These are phyloP conservation scores for Ganoderma leucocontextum DNA, from an alignment of 1,284 basidiomycete species.

Conservation along the genomic window DNA sequence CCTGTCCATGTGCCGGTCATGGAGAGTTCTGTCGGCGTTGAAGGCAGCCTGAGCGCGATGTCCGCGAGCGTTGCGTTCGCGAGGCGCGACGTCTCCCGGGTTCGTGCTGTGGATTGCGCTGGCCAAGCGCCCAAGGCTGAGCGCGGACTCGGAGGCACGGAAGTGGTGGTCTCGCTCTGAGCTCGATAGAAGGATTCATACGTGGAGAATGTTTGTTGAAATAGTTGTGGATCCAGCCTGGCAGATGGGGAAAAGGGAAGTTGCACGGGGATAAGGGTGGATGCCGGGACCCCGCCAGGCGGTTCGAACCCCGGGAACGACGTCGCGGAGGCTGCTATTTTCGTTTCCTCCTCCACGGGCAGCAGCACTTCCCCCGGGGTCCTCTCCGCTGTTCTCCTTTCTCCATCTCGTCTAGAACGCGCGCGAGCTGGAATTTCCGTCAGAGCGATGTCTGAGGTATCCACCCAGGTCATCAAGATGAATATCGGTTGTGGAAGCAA, in stretches of 20 bases:
- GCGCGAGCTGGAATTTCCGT: background rate
- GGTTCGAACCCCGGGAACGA: background rate
- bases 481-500: background rate
- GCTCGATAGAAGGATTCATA: constrained; percentile 7
- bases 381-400: background rate
- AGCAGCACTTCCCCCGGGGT: background rate
- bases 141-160: background rate
- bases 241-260: background rate
- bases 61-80: background rate
- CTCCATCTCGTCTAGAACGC: background rate
- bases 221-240: background rate
- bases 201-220: background rate
- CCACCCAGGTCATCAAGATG: background rate
- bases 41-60: background rate
- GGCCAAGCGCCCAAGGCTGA: background rate
- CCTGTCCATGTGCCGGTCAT: background rate
- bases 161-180: background rate
- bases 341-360: background rate
- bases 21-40: background rate
- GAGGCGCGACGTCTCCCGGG: background rate
- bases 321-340: background rate
- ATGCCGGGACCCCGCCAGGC: background rate
- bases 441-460: background rate
- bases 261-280: background rate
- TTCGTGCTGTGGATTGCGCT: background rate